phyloP scores from a whole-genome alignment of 345 rosid genomes.

The Aegle marmelos region DNA sequence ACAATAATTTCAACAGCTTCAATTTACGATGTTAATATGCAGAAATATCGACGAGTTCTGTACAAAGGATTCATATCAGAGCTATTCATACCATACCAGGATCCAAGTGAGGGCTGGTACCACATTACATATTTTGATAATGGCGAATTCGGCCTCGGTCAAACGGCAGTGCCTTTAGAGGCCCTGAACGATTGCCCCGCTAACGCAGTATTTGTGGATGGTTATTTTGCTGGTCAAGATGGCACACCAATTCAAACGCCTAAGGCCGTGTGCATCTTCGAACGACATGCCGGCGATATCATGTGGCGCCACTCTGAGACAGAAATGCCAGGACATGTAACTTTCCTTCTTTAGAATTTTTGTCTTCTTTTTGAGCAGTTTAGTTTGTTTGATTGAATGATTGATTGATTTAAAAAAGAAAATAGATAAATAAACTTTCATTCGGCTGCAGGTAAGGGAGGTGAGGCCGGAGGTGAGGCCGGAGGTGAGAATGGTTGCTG shows the following conservation, averaged over 20 bases:
- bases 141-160: conserved; percentile 54
- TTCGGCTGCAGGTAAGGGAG: conserved; percentile 40
- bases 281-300: conserved; percentile 48
- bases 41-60: conserved; percentile 37
- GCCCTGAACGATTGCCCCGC: conserved; percentile 51
- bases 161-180: conserved; percentile 34
- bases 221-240: conserved; percentile 34
- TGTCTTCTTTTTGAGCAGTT: neutral
- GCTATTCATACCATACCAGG: conserved; percentile 53
- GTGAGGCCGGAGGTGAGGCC: conserved; percentile 49
- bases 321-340: conserved; percentile 19
- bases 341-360: neutral
- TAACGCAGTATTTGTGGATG: conserved; percentile 48
- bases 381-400: too few relatives aligned
- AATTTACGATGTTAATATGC: conserved; percentile 39
- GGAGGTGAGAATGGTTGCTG: conserved; percentile 51
- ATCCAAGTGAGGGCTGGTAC: conserved; percentile 47
- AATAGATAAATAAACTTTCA: too few relatives aligned
- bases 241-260: conserved; percentile 35
- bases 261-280: conserved; percentile 49
- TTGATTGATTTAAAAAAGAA: too few relatives aligned
- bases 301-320: conserved; percentile 47
- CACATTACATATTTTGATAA: conserved; percentile 34
- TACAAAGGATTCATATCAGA: conserved; percentile 54
- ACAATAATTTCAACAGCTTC: conserved; percentile 46